Evolutionary conservation across 306 rosid genomes (phyloP), one percentile per base, ranked within the genome.

Genomic region (Canavalia ensiformis): DNA sequence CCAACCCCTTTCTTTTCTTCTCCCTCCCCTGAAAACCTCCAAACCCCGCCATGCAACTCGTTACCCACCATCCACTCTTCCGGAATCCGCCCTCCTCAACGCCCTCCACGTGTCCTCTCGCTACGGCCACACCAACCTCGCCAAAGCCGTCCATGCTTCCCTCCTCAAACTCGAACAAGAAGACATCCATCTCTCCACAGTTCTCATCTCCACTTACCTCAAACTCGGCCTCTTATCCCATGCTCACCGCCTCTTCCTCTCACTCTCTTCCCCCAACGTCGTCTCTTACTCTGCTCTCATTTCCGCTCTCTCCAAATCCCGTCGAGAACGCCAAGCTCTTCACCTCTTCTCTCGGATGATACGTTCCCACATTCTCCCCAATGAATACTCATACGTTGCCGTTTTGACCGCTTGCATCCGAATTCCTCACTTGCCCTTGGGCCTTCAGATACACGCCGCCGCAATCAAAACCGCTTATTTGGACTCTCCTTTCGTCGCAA

Each of bases 371-470:
- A 44, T 94, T 77, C 76, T 33, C 81, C 98, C 97, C 35, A 92
- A 94, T 7, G 87, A 78, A 59, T 92, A 89, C 82, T 84, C 90
- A 13, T 90, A 82, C 65, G 98, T 94, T n/a, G 95, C 97, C 1
- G 82, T 92, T 74, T 90, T 94, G 64, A 84, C 97, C 41, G 90
- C 97, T 66, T 94, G 94, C 62, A 72, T 83, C 46, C 83, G 92
- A 59, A 35, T 70, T 7, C 56, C 77, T 34, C 56, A 86, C 51
- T 57, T 87, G 10, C 84, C 85, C 6, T 37, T 92, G 51, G 98
- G 92, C 73, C 83, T 64, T 13, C 97, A 91, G 68, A 57, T 94
- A 73, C 98, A 94, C 46, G 94, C 88, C 54, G 69, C 82, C 33
- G 91, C 81, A 5, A 64, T 84, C 76, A 94, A 92, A 81, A 84